Evolutionary conservation across 805 yeast genomes (phyloP), one percentile per base, ranked within the genome.

Genomic region (Metschnikowia cubensis): DNA sequence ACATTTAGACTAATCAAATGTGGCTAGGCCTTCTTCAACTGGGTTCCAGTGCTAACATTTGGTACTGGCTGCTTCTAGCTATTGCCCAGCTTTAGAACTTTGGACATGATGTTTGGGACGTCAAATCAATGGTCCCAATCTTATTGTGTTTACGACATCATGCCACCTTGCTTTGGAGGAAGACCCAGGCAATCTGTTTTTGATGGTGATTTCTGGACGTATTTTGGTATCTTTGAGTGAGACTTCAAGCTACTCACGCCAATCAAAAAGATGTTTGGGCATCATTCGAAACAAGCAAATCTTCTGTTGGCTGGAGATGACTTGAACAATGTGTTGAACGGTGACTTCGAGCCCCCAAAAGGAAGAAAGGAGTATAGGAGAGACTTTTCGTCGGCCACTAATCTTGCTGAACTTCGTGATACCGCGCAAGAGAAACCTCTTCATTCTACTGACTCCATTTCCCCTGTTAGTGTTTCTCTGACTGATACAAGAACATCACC

Each of bases 221-320:
- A n/a, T n/a, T n/a, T n/a, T n/a, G n/a, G n/a, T n/a, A n/a, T n/a
- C n/a, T n/a, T n/a, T n/a, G n/a, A n/a, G n/a, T n/a, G n/a, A n/a
- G n/a, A n/a, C n/a, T n/a, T n/a, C n/a, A 70, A 70, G 54, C 57
- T 70, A 32, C 56, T 70, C 32, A 64, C 70, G 1, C 75, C 75
- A 1, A 70, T 70, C 15, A 65, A 63, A 52, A 68, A 69, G 50
- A 48, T 70, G 68, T 56, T 59, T 56, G 50, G 59, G 40, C 55
- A 57, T 49, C 60, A 58, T 43, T 29, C 54, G 14, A 62, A 53
- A 42, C 38, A 53, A 14, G 29, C 45, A 5, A 45, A 18, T n/a
- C 38, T 29, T 2, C 45, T 54, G 31, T 34, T 44, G 6, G 48
- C 53, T n/a, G 43, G 49, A 3, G 59, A 58, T 40, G 20, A 45